Base-by-base conservation (phyloP, 768 basidiomycete species). In the Fibroporia radiculosa region DNA sequence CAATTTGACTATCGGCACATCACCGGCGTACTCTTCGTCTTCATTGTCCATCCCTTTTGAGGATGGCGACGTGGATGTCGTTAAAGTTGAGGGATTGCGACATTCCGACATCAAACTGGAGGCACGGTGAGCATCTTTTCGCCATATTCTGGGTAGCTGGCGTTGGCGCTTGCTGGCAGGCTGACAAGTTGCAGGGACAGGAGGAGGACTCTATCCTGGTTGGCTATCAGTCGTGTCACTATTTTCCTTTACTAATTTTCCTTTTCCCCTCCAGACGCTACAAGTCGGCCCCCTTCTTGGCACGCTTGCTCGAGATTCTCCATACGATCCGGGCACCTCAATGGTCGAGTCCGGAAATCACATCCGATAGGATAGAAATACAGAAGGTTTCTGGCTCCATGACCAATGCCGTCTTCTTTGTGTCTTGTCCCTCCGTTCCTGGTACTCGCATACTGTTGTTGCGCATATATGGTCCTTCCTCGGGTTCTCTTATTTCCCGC, bases 391-490 rank as follows among this genome's bases (percentile, higher is more conserved):
- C 93, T 6, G 93, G 95, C 7, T 84, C 90, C 10, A 66, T 97
- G 51, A 99, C 95, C 32, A 99, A 99, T 63, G 85, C 89, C 44
- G 92, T 99, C 44, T 98, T 90, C 68, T 99, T 98, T 66, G 84
- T 97, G 43, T 89, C 93, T 8, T 91, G 80, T 58, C 70, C 77
- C 28, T 60, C 69, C 25, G 60, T 63, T 16, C 68, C 66, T 44
- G 67, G 62, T 44, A 63, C 67, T 42, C 73, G 69, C 52, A 93
- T 88, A 1, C 63, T 97, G 22, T 74, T 99, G 8, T 77, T 98
- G 48, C 84, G 96, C 49, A 77, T 99, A 45, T 99, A 97, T 60
- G 96, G 96, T 6, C 70, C 87, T 4, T 89, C 89, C 38, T 90
- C 93, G 4, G 79, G 78, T 23, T 70, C 78, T 11, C 79, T 99